phyloP scores from a whole-genome alignment of 164 flowering plant species.

The Macadamia tetraphylla region DNA sequence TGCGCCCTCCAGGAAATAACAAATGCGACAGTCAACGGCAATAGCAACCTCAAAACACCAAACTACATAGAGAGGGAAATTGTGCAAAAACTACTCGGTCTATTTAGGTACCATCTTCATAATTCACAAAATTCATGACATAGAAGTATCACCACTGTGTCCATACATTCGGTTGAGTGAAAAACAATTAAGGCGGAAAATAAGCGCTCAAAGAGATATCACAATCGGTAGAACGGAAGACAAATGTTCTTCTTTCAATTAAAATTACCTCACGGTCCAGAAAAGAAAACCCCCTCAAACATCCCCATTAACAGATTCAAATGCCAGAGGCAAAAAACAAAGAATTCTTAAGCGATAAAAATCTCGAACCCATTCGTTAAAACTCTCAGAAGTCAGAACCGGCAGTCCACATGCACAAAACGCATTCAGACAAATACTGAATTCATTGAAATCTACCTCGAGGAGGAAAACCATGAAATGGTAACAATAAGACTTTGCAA shows the following conservation, averaged over 20 bases:
- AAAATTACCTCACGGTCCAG: background rate
- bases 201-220: background rate
- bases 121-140: no score
- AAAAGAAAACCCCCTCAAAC: background rate
- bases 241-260: background rate
- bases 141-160: background rate
- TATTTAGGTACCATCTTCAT: background rate
- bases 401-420: background rate
- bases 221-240: background rate
- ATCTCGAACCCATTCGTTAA: background rate
- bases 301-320: background rate
- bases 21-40: background rate
- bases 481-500: background rate
- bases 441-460: background rate
- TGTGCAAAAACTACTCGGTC: background rate
- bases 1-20: background rate
- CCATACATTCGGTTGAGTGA: background rate
- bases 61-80: background rate
- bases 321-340: background rate
- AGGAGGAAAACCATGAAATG: background rate
- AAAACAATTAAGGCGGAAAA: background rate
- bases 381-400: background rate
- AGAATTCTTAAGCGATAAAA: background rate
- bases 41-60: background rate
- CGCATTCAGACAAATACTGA: background rate